Percentiles rank a stretch among this genome's conserved stretches.
Evolutionary conservation across 495 filamentous ascomycete species (phyloP).

Genomic region (Talaromyces proteolyticus): DNA sequence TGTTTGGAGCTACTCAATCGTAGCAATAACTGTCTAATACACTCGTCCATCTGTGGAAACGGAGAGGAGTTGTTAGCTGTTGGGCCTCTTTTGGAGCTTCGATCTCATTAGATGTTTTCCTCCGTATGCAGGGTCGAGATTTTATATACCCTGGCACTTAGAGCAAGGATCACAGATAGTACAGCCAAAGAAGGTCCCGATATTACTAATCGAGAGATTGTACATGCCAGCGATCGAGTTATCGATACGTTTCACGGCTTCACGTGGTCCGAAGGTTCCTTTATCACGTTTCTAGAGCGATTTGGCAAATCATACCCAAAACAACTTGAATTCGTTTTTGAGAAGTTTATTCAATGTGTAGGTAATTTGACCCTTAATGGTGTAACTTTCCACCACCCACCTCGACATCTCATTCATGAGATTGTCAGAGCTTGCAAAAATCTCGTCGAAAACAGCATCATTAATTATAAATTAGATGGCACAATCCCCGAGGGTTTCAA

Average conservation of each 20-base stretch:
- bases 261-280: neutral
- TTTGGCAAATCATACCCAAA: neutral
- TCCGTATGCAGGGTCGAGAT: neutral
- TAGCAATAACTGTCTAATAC: neutral
- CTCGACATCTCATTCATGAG: conserved; percentile 12
- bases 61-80: neutral
- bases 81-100: neutral
- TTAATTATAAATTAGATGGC: neutral
- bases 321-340: neutral
- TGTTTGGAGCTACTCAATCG: neutral
- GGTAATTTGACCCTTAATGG: conserved; percentile 8
- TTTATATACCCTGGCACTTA: neutral
- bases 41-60: neutral
- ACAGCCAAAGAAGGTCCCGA: neutral
- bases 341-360: neutral
- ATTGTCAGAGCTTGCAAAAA: conserved; percentile 25
- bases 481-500: neutral
- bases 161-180: neutral
- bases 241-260: conserved; percentile 13
- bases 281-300: neutral
- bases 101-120: neutral
- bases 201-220: neutral
- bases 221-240: neutral
- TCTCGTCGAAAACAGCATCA: conserved; percentile 22
- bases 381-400: neutral